Conservation (phyloP, 768 basidiomycete genomes). For the Termitomyces sp. region DNA sequence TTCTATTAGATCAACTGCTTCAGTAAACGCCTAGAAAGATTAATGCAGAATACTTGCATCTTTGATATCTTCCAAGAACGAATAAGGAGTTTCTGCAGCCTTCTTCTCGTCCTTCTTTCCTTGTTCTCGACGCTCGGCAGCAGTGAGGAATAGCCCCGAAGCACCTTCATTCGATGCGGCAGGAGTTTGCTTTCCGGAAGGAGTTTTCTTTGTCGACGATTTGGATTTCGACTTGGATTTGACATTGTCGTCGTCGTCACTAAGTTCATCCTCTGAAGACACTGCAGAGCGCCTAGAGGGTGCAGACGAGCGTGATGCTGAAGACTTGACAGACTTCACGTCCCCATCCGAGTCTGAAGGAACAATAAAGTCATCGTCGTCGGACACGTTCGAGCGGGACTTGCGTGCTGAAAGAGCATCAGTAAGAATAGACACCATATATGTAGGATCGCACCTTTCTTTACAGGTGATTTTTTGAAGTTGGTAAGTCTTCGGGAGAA, state of each 20-base stretch:
- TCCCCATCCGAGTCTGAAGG: slow-evolving; percentile 64
- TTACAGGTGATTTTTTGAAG: slow-evolving; percentile 62
- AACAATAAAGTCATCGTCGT: slow-evolving; percentile 73
- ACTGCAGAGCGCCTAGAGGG: slow-evolving; percentile 40
- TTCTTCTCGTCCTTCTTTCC: slow-evolving; percentile 84
- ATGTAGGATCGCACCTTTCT: slow-evolving; percentile 38
- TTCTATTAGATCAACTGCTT: slow-evolving; percentile 44
- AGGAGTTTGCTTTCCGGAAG: slow-evolving; percentile 21
- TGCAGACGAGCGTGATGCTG: slow-evolving; percentile 47
- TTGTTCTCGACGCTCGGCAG: slow-evolving; percentile 73
- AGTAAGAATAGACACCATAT: background rate
- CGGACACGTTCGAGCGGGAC: slow-evolving; percentile 35
- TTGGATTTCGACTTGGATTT: slow-evolving; percentile 33
- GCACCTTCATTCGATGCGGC: slow-evolving; percentile 15
- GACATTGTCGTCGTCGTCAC: slow-evolving; percentile 36
- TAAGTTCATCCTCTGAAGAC: slow-evolving; percentile 32
- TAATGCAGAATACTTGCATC: slow-evolving; percentile 50
- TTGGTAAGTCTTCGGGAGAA: slow-evolving; percentile 60
- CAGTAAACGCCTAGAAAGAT: background rate
- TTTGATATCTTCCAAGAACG: slow-evolving; percentile 65
- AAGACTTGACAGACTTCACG: slow-evolving; percentile 41
- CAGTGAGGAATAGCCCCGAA: slow-evolving; percentile 63
- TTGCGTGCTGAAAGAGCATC: slow-evolving; percentile 32
- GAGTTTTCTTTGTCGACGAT: slow-evolving; percentile 20
- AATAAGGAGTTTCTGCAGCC: slow-evolving; percentile 69